These are phyloP conservation scores for Colletotrichum costaricense DNA, from an alignment of 2,329 filamentous ascomycete genomes.

Conservation along the genomic window DNA sequence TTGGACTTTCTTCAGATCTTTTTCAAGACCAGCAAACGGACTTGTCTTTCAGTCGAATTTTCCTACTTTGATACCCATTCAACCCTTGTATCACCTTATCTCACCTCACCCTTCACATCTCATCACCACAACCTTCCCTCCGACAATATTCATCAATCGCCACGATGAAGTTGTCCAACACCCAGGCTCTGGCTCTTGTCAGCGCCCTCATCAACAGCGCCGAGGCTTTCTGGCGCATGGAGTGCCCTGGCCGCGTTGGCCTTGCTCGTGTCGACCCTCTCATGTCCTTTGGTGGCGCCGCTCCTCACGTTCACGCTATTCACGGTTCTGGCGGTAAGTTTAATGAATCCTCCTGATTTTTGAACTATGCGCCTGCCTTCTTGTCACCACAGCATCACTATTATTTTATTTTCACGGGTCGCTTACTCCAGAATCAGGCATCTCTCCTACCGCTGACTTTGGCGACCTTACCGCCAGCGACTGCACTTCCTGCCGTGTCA, in stretches of 20 bases:
- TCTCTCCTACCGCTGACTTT: constrained; percentile 68
- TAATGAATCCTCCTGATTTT: not conserved
- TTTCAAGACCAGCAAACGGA: constrained; percentile 43
- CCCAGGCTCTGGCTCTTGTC: not conserved
- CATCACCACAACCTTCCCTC: not conserved
- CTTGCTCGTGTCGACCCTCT: constrained; percentile 83
- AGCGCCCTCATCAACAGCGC: constrained; percentile 44
- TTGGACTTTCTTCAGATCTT: not conserved
- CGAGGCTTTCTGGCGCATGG: constrained; percentile 89
- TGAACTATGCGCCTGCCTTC: not conserved
- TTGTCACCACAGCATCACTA: not conserved
- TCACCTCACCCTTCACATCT: not conserved
- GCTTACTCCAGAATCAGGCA: constrained; percentile 59
- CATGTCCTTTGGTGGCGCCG: constrained; percentile 68
- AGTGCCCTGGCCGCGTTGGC: constrained; percentile 78
- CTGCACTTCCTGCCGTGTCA: constrained; percentile 86
- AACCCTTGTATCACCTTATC: constrained; percentile 20
- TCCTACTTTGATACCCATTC: constrained; percentile 30
- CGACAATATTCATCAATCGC: constrained; percentile 36
- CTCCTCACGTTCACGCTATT: constrained; percentile 78
- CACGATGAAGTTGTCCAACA: constrained; percentile 25
- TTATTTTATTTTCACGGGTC: not conserved
- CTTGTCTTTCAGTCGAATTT: constrained; percentile 33
- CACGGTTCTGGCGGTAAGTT: constrained; percentile 81
- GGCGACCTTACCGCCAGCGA: constrained; percentile 68